Conservation (phyloP, 768 basidiomycete genomes). For the Mycena albidolilacea region DNA sequence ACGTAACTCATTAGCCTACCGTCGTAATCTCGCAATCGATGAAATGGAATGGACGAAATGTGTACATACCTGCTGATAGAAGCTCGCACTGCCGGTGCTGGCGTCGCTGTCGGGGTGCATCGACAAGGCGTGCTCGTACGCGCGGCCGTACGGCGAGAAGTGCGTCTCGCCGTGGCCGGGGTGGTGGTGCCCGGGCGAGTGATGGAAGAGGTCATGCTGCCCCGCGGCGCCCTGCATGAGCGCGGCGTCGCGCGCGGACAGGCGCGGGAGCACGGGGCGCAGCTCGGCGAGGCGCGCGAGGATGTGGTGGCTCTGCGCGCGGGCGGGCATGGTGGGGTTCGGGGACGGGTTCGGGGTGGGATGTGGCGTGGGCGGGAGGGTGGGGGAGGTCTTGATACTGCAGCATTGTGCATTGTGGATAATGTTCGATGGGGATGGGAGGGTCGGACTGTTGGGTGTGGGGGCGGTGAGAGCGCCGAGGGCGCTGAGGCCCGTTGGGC, state of each 20-base stretch:
- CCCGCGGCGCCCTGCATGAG: constrained; percentile 51
- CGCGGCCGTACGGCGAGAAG: constrained; percentile 79
- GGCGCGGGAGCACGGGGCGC: constrained; percentile 81
- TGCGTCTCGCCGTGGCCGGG: constrained; percentile 46
- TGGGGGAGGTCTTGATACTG: neutral
- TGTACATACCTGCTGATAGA: constrained; percentile 37
- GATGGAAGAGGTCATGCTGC: constrained; percentile 37
- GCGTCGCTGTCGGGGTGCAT: constrained; percentile 9
- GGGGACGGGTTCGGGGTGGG: constrained; percentile 31
- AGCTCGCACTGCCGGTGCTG: constrained; percentile 20
- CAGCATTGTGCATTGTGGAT: neutral
- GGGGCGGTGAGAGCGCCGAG: constrained; percentile 44
- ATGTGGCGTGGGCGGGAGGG: constrained; percentile 10
- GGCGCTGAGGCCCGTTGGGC: constrained; percentile 49
- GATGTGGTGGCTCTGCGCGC: constrained; percentile 61
- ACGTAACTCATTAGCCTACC: neutral
- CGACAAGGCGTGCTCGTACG: constrained; percentile 64
- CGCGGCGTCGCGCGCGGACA: constrained; percentile 53
- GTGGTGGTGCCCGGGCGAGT: constrained; percentile 53
- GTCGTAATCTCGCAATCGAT: too few relatives aligned
- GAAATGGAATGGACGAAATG: too few relatives aligned
- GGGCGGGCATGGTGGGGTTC: constrained; percentile 34
- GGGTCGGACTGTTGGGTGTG: constrained; percentile 25
- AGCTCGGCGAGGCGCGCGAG: constrained; percentile 74
- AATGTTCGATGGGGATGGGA: neutral